Base-by-base conservation (phyloP, 352 stramenopile species). In the Pythium biforme region DNA sequence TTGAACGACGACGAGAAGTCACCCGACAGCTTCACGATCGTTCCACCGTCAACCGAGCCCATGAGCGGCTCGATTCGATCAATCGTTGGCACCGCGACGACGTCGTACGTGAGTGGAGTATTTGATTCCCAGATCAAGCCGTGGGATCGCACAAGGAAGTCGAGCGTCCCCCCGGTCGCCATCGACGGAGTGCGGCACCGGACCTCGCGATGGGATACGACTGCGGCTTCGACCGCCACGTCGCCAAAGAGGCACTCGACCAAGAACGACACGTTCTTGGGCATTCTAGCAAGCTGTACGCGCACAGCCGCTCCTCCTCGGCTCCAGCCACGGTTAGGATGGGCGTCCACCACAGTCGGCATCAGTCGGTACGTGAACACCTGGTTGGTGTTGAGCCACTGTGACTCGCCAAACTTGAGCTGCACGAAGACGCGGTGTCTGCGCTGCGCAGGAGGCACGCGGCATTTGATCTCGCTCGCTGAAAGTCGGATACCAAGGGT, bases 191-290 rank as follows among this genome's bases (percentile, higher is more conserved):
- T 46, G 11, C 8, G 47, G 25, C 63, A 75, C 14, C 19, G 49
- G 4, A 66, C 29, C 17, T 69, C 40, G 47, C 34, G 11, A 17
- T 47, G 12, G 0, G 58, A 64, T 5, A 59, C 22, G 4, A 74
- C 57, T 0, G 56, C 50, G 9, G 61, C 68, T 3, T 55, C 22
- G 5, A 59, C n/a, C 1, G 22, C 48, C 3, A 43, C 15, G 14
- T 59, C 50, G 22, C 55, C 58, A 63, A 75, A 75, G 7, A 72
- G 6, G 46, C 68, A 75, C 7, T 68, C 56, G 22, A 43, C 46
- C 1, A 59, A 19, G 3, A 51, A 29, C 9, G 51, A 48, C 3
- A 12, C 39, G 20, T 59, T 60, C 19, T 0, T 10, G 0, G 46
- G 33, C n/a, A 72, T 62, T 26, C 41, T 40, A 6, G 58, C 26